Evolutionary conservation across 306 rosid genomes (phyloP).

Genomic region (Acmispon strigosus): DNA sequence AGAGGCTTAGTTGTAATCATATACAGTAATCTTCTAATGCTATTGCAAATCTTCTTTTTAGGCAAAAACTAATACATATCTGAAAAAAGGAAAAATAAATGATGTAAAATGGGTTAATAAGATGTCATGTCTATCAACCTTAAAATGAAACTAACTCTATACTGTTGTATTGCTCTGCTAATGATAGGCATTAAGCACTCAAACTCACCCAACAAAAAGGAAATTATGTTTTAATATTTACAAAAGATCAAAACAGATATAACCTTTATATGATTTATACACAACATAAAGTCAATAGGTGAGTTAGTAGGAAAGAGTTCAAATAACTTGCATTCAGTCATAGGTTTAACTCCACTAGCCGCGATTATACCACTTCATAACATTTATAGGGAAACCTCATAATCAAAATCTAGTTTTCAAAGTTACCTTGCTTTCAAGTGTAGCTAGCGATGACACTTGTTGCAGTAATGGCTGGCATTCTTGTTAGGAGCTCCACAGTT

Average conservation of each 20-base stretch:
- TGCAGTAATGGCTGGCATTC: not conserved
- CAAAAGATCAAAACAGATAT: not conserved
- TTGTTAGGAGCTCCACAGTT: conserved; percentile 24
- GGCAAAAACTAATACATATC: too few species aligned
- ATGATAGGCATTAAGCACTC: not conserved
- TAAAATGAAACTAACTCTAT: too few species aligned
- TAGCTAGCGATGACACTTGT: not conserved
- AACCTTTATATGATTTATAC: not conserved
- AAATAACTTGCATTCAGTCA: not conserved
- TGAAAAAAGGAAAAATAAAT: too few species aligned
- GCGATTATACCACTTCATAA: too few species aligned
- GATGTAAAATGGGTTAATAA: too few species aligned
- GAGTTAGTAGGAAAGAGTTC: not conserved
- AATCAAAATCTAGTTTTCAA: too few species aligned
- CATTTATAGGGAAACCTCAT: too few species aligned
- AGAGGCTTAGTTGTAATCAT: too few species aligned
- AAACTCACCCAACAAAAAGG: not conserved
- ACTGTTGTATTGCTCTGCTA: not conserved
- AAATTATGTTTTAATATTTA: not conserved
- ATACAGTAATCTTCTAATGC: too few species aligned
- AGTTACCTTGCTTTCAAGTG: too few species aligned
- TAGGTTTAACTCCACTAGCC: not conserved
- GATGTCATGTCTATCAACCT: too few species aligned
- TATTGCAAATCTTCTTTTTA: too few species aligned
- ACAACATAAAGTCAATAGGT: not conserved